These are phyloP conservation scores for Ogataea wickerhamii DNA, from an alignment of 805 yeast genomes.

Conservation along the genomic window DNA sequence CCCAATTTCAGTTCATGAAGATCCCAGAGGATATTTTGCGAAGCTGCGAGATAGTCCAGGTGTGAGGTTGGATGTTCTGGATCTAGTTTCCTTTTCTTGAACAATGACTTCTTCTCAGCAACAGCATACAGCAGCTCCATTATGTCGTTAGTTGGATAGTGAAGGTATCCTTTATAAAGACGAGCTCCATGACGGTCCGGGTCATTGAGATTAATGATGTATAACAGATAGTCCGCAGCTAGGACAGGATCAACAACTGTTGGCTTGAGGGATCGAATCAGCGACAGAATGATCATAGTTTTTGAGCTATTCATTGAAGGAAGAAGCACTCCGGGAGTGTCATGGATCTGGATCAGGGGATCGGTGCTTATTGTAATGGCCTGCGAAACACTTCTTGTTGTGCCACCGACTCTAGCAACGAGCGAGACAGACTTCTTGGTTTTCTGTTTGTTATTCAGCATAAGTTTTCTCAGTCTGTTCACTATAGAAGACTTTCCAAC, in stretches of 20 bases:
- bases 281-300: constrained; percentile 69
- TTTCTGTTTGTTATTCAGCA: constrained; percentile 20
- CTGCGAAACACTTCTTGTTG: constrained; percentile 76
- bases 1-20: constrained; percentile 57
- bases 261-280: constrained; percentile 72
- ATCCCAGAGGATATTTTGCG: constrained; percentile 57
- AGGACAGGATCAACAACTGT: constrained; percentile 76
- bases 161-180: constrained; percentile 43
- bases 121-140: constrained; percentile 50
- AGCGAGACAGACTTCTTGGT: constrained; percentile 62
- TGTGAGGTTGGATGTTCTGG: constrained; percentile 36
- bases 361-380: constrained; percentile 57
- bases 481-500: constrained; percentile 93
- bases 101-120: constrained; percentile 37
- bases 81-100: constrained; percentile 29
- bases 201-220: constrained; percentile 62
- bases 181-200: constrained; percentile 33
- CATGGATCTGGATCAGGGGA: constrained; percentile 70
- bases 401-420: constrained; percentile 89
- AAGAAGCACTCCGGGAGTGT: constrained; percentile 89
- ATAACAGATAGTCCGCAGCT: constrained; percentile 82
- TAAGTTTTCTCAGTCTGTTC: constrained; percentile 57
- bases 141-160: constrained; percentile 70
- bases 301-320: constrained; percentile 65
- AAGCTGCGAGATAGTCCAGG: constrained; percentile 42